Evolutionary conservation across 176 grass and related monocot genomes (phyloP), one percentile per base, ranked within the genome.

Genomic region (Oryza meyeriana): DNA sequence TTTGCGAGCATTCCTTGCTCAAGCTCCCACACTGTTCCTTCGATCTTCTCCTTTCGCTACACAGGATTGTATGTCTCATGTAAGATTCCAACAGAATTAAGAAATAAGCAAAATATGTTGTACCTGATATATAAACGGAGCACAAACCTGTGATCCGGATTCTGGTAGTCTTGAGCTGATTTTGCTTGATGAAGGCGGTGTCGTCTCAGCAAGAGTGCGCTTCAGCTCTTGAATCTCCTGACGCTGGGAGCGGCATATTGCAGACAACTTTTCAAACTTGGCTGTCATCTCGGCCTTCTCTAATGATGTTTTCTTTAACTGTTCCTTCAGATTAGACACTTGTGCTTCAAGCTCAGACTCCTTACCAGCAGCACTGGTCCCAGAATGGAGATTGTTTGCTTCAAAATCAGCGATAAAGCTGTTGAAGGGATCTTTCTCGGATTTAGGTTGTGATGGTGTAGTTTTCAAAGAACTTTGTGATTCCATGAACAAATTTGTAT

Each of bases 171-270:
- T 92, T 68, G 88, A 91, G 61, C 64, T 84, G 66, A 84, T 47
- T 85, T 86, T 93, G 48, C 29, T 89, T 68, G 73, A 81, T 0
- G 87, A 38, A 0, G 84, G 73, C 14, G 82, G 50, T 26, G 64
- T 85, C 61, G 85, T 71, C 69, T 87, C 88, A 32, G 85, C 85
- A 78, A 93, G 45, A 66, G 73, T 71, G 11, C 77, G 85, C 67
- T 96, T 96, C n/a, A 96, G 81, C 41, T 89, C 90, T 83, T 96
- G 93, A 66, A 97, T 89, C 82, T 97, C 94, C 32, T 87, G 83
- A 18, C 90, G 84, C 17, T 97, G 94, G 30, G 94, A 93, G 22
- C 81, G 88, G 59, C 91, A 97, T 13, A 97, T 93, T 77, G 94
- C 84, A 48, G 94, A 85, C 42, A 93, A 68, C 84, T 97, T 91